Evolutionary conservation across 208 protist genomes (phyloP).

Genomic region (Crithidia acanthocephali): DNA sequence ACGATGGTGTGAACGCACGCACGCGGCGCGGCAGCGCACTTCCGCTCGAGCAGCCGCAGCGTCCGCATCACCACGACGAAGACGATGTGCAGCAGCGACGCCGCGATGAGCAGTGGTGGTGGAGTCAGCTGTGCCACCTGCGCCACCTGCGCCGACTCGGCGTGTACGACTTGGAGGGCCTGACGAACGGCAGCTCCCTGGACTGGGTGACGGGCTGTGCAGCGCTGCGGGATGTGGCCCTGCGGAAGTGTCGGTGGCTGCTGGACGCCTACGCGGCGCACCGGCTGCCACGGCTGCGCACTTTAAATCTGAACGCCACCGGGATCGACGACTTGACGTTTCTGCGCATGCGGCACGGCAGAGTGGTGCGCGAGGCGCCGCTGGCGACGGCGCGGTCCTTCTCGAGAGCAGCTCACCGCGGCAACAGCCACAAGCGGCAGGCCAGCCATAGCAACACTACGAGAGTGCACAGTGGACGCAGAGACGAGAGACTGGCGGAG

Average conservation of each 20-base stretch:
- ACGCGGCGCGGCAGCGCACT: too few relatives aligned
- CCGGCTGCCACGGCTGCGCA: slow-evolving; percentile 15
- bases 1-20: too few relatives aligned
- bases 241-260: slow-evolving; percentile 25
- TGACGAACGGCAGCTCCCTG: slow-evolving; percentile 7
- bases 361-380: neutral
- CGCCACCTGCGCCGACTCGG: slow-evolving; percentile 13
- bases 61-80: neutral
- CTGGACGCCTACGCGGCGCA: slow-evolving; percentile 25
- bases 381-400: too few relatives aligned
- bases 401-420: too few relatives aligned
- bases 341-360: slow-evolving; percentile 22
- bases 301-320: slow-evolving; percentile 16
- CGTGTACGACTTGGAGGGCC: neutral
- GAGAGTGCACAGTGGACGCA: too few relatives aligned
- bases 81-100: neutral
- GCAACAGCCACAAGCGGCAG: too few relatives aligned
- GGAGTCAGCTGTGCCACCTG: slow-evolving; percentile 11
- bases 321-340: slow-evolving; percentile 25
- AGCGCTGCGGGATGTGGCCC: neutral
- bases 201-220: slow-evolving; percentile 13
- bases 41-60: too few relatives aligned
- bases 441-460: too few relatives aligned
- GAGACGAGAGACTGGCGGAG: too few relatives aligned
- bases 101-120: slow-evolving; percentile 19